A percentile compares a stretch with the other conserved stretches of the same genome.
phyloP scores from a whole-genome alignment of 768 basidiomycete genomes.

The Boletus sp. region DNA sequence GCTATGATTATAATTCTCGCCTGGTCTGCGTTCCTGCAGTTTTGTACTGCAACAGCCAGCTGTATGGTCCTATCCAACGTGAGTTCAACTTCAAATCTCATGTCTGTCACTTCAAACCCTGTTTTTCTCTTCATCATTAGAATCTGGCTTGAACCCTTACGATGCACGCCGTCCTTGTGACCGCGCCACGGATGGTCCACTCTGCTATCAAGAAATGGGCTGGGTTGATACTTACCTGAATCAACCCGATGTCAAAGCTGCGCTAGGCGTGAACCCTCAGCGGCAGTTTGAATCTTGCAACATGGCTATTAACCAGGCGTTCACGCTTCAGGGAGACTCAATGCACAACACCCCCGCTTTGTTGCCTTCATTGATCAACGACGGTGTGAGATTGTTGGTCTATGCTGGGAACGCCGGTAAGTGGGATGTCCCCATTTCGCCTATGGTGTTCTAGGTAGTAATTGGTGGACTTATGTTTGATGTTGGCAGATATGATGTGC shows the following conservation, averaged over 20 bases:
- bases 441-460: background rate
- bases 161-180: slow-evolving; percentile 82
- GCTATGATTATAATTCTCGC: slow-evolving; percentile 60
- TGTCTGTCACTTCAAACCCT: background rate
- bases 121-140: slow-evolving; percentile 30
- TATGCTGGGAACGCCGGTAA: slow-evolving; percentile 85
- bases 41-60: slow-evolving; percentile 76
- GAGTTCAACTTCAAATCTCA: slow-evolving; percentile 24
- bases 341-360: slow-evolving; percentile 80
- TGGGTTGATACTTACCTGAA: slow-evolving; percentile 95
- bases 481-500: slow-evolving; percentile 73
- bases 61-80: slow-evolving; percentile 73
- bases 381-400: slow-evolving; percentile 80
- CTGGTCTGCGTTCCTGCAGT: slow-evolving; percentile 72
- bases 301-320: slow-evolving; percentile 77
- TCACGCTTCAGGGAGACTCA: slow-evolving; percentile 79
- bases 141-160: slow-evolving; percentile 83
- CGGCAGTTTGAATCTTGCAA: slow-evolving; percentile 71
- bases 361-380: slow-evolving; percentile 76
- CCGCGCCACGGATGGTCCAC: slow-evolving; percentile 59
- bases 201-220: slow-evolving; percentile 77
- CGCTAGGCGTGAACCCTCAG: slow-evolving; percentile 67
- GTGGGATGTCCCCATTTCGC: slow-evolving; percentile 19
- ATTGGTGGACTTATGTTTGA: slow-evolving; percentile 13
- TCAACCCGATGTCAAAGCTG: slow-evolving; percentile 68